Evolutionary conservation across 2,329 filamentous ascomycete genomes (phyloP).

Genomic region (Colletotrichum coccodes): DNA sequence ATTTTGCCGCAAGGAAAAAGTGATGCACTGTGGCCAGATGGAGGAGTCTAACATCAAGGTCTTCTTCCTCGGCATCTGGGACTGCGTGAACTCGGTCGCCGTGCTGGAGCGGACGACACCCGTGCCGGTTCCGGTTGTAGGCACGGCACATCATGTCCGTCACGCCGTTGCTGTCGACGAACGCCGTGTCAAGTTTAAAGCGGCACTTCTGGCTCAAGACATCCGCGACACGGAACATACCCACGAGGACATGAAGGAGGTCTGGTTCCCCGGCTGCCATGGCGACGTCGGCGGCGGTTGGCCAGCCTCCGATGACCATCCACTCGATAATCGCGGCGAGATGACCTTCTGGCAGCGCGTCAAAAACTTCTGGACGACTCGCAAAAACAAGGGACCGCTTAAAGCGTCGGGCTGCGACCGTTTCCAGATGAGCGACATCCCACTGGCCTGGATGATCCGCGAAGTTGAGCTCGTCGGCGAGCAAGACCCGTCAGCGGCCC

Average conservation of each 20-base stretch:
- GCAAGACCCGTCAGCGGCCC: conserved; percentile 40
- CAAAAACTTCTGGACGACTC: conserved; percentile 47
- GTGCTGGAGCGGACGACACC: conserved; percentile 50
- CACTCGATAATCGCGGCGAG: conserved; percentile 37
- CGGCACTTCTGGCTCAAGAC: conserved; percentile 57
- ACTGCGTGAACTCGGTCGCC: conserved; percentile 63
- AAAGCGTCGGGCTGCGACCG: conserved; percentile 44
- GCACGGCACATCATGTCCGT: conserved; percentile 57
- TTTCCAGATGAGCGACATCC: conserved; percentile 59
- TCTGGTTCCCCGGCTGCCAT: conserved; percentile 66
- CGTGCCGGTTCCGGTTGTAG: conserved; percentile 48
- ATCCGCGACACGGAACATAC: conserved; percentile 39
- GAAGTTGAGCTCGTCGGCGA: conserved; percentile 54
- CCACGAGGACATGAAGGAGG: conserved; percentile 56
- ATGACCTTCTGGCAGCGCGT: conserved; percentile 45
- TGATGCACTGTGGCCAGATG: conserved; percentile 15
- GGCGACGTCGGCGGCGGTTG: conserved; percentile 65
- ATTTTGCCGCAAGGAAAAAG: conserved; percentile 53
- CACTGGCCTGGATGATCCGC: conserved; percentile 63
- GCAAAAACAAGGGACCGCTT: conserved; percentile 43
- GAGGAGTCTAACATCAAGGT: conserved; percentile 53
- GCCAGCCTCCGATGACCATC: conserved; percentile 44
- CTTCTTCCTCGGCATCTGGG: conserved; percentile 66
- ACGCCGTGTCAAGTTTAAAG: conserved; percentile 64
- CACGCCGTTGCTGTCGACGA: conserved; percentile 66